phyloP scores from a whole-genome alignment of 1,284 basidiomycete genomes.

The Ustilago crameri region DNA sequence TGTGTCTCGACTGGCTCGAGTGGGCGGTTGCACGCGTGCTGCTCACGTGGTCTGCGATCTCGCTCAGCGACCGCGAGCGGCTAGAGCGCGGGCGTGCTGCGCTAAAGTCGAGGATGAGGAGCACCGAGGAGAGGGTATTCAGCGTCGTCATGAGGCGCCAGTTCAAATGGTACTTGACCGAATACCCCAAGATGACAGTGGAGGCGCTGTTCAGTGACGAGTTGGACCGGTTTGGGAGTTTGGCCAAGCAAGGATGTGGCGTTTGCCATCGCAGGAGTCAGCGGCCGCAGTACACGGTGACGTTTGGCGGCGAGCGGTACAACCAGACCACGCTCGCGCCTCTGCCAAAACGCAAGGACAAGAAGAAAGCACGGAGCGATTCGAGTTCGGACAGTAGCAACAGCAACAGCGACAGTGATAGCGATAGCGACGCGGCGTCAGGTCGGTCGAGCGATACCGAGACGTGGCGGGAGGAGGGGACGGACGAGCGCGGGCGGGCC shows the following conservation, averaged over 20 bases:
- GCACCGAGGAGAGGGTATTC: slow-evolving; percentile 35
- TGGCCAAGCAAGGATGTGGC: slow-evolving; percentile 39
- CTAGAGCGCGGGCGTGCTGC: slow-evolving; percentile 30
- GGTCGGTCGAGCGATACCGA: slow-evolving; percentile 20
- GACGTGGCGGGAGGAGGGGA: slow-evolving; percentile 22
- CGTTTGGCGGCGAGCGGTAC: slow-evolving; percentile 32
- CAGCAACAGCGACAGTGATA: slow-evolving; percentile 17
- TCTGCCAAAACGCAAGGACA: slow-evolving; percentile 1
- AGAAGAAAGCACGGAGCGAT: neutral
- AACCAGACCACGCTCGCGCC: slow-evolving; percentile 34
- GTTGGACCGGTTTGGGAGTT: slow-evolving; percentile 20
- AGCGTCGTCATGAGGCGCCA: slow-evolving; percentile 42
- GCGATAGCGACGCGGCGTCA: neutral
- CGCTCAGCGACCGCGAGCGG: slow-evolving; percentile 17
- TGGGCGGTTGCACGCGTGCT: slow-evolving; percentile 41
- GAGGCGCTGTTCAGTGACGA: slow-evolving; percentile 35
- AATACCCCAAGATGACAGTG: slow-evolving; percentile 36
- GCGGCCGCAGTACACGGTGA: slow-evolving; percentile 22
- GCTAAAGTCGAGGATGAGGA: slow-evolving; percentile 22
- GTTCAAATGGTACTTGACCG: slow-evolving; percentile 50
- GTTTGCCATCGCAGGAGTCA: slow-evolving; percentile 43
- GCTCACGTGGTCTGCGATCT: slow-evolving; percentile 30
- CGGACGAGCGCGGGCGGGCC: slow-evolving; percentile 2
- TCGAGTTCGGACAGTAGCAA: neutral
- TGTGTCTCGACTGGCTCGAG: slow-evolving; percentile 47